These are phyloP conservation scores for Leccinum obscurum DNA, from an alignment of 768 basidiomycete species.

Conservation along the genomic window DNA sequence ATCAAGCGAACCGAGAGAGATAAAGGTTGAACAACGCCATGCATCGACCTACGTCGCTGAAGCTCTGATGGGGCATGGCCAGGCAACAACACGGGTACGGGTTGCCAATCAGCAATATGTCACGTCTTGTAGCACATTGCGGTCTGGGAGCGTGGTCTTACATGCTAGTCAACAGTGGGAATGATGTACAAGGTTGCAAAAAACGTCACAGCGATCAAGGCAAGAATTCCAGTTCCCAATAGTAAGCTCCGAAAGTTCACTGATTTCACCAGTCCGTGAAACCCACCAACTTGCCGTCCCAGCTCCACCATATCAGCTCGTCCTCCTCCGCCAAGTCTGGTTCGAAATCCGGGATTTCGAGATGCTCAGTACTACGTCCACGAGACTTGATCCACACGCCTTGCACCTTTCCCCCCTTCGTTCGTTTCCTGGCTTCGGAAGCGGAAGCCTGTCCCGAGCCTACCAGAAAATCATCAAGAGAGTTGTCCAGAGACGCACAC, in stretches of 20 bases:
- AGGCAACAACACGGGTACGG: too few species aligned
- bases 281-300: slow-evolving; percentile 48
- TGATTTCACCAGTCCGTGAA: slow-evolving; percentile 46
- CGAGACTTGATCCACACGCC: slow-evolving; percentile 43
- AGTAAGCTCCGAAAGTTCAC: background rate
- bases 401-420: slow-evolving; percentile 32
- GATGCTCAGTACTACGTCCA: background rate
- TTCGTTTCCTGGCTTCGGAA: slow-evolving; percentile 25
- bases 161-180: background rate
- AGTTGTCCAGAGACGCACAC: slow-evolving; percentile 37
- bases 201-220: background rate
- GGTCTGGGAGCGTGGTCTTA: too few species aligned
- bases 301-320: slow-evolving; percentile 54
- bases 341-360: slow-evolving; percentile 3
- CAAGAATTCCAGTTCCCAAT: background rate
- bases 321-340: slow-evolving; percentile 38
- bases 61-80: too few species aligned
- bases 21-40: too few species aligned
- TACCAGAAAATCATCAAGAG: slow-evolving; percentile 36
- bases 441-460: slow-evolving; percentile 18
- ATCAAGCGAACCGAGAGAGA: too few species aligned
- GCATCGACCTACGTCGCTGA: too few species aligned
- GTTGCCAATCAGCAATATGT: too few species aligned
- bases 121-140: too few species aligned
- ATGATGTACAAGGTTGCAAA: background rate